Conservation (phyloP, 2,329 filamentous ascomycete genomes). For the Hirsutella thompsonii region DNA sequence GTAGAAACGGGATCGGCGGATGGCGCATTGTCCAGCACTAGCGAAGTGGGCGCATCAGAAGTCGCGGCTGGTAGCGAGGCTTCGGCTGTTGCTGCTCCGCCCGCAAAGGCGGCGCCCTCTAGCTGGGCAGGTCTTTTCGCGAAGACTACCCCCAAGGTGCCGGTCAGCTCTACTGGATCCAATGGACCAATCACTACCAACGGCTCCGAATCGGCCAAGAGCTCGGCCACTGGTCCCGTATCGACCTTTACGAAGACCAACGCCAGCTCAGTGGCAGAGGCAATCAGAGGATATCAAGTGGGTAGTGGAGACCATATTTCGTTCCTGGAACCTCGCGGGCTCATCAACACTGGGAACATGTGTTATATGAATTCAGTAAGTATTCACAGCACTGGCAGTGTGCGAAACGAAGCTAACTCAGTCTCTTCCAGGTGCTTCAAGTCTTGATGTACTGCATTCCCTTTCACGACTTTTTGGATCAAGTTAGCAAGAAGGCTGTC, state of each 20-base stretch:
- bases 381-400: too few relatives aligned
- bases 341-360: conserved; percentile 97
- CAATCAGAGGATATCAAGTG: conserved; percentile 60
- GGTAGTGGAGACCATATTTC: conserved; percentile 52
- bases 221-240: conserved; percentile 8
- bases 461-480: conserved; percentile 88
- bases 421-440: conserved; percentile 65
- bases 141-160: conserved; percentile 12
- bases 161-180: conserved; percentile 6
- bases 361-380: conserved; percentile 99
- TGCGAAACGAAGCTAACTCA: conserved; percentile 18
- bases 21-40: conserved; percentile 2
- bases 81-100: conserved; percentile 8
- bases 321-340: conserved; percentile 82
- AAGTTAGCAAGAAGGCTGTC: conserved; percentile 68
- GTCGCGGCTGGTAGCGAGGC: conserved; percentile 1
- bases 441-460: conserved; percentile 86
- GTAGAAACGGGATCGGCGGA: conserved; percentile 3
- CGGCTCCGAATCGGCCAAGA: conserved; percentile 9
- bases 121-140: conserved; percentile 29
- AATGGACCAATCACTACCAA: conserved; percentile 17
- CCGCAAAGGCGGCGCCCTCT: conserved; percentile 17
- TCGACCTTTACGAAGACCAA: conserved; percentile 30
- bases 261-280: conserved; percentile 57
- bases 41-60: conserved; percentile 10